phyloP scores from a whole-genome alignment of 2,329 filamentous ascomycete genomes.

The Phialocephala subalpina region DNA sequence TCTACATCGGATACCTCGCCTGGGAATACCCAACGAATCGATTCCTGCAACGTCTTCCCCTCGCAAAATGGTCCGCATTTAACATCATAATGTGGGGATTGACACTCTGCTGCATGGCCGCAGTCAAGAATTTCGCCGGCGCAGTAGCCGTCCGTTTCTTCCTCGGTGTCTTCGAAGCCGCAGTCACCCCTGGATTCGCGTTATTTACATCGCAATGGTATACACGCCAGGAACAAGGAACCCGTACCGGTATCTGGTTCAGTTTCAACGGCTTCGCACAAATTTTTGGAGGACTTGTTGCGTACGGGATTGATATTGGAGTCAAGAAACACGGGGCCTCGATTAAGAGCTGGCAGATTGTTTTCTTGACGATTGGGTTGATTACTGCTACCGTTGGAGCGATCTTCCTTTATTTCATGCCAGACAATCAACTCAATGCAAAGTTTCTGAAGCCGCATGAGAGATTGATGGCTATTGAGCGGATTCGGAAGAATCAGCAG shows the following conservation, averaged over 20 bases:
- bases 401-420: slow-evolving; percentile 53
- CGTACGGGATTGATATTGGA: slow-evolving; percentile 67
- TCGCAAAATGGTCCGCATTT: slow-evolving; percentile 69
- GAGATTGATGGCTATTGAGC: slow-evolving; percentile 52
- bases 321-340: slow-evolving; percentile 57
- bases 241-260: slow-evolving; percentile 72
- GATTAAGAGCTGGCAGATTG: slow-evolving; percentile 66
- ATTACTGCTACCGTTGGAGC: slow-evolving; percentile 51
- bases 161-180: slow-evolving; percentile 72
- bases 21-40: slow-evolving; percentile 45
- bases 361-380: slow-evolving; percentile 57
- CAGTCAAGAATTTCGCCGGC: slow-evolving; percentile 64
- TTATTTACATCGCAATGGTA: slow-evolving; percentile 78
- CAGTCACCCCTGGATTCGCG: slow-evolving; percentile 73
- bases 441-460: slow-evolving; percentile 54
- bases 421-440: slow-evolving; percentile 53
- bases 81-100: slow-evolving; percentile 69
- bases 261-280: slow-evolving; percentile 71
- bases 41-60: slow-evolving; percentile 59
- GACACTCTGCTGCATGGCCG: slow-evolving; percentile 68
- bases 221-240: slow-evolving; percentile 72
- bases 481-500: slow-evolving; percentile 64
- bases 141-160: slow-evolving; percentile 73
- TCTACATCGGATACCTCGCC: slow-evolving; percentile 51
- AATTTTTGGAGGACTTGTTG: slow-evolving; percentile 68